Conservation (phyloP, 345 rosid genomes). For the Ricinus communis region DNA sequence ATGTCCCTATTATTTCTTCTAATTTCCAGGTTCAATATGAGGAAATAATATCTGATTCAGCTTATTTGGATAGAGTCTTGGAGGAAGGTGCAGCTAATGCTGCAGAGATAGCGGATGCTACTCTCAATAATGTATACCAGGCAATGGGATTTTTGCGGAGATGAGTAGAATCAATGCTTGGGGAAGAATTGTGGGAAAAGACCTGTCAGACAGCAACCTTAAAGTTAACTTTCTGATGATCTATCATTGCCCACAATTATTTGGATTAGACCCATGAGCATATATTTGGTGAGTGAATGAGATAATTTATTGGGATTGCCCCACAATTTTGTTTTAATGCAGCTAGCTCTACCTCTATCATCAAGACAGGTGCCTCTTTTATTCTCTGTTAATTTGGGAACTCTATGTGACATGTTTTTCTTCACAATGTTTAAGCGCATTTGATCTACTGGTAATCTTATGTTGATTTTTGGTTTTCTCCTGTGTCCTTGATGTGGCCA, state of each 20-base stretch:
- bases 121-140: constrained; percentile 58
- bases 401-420: background rate
- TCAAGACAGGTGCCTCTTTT: constrained; percentile 22
- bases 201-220: constrained; percentile 15
- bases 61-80: constrained; percentile 59
- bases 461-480: background rate
- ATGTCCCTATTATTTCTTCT: constrained; percentile 12
- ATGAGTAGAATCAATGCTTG: constrained; percentile 27
- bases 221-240: constrained; percentile 14
- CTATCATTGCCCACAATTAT: constrained; percentile 24
- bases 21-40: constrained; percentile 54
- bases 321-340: constrained; percentile 14
- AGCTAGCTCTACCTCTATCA: constrained; percentile 15
- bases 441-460: background rate
- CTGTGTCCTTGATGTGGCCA: no score
- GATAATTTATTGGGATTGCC: constrained; percentile 15
- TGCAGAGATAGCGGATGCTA: constrained; percentile 57
- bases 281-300: constrained; percentile 24
- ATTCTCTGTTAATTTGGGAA: constrained; percentile 13
- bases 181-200: constrained; percentile 10
- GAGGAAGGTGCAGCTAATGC: constrained; percentile 66
- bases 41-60: constrained; percentile 66
- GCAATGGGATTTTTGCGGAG: constrained; percentile 77
- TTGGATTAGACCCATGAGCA: constrained; percentile 23
- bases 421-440: background rate